A percentile compares a stretch with the other conserved stretches of the same genome.
These are phyloP conservation scores for Wickerhamiella alocasiicola DNA, from an alignment of 805 yeast genomes.

Conservation along the genomic window DNA sequence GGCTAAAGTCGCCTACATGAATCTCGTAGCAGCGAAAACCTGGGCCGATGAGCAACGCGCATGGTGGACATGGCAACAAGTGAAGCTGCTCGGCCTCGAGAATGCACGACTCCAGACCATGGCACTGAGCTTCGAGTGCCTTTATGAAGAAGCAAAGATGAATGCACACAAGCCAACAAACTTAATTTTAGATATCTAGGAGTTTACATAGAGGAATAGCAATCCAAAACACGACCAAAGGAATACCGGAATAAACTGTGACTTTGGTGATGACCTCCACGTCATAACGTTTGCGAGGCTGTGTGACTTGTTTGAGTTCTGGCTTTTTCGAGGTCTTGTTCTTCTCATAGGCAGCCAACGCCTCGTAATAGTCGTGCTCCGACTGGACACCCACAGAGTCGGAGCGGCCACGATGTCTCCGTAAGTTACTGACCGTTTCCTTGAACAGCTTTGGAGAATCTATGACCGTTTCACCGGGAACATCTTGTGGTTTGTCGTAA, in stretches of 20 bases:
- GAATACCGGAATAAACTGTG: slow-evolving; percentile 71
- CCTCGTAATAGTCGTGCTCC: slow-evolving; percentile 32
- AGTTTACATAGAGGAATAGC: slow-evolving; percentile 12
- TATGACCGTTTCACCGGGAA: slow-evolving; percentile 23
- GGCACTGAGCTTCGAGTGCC: not conserved
- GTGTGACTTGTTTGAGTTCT: slow-evolving; percentile 16
- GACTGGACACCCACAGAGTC: slow-evolving; percentile 34
- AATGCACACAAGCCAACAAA: not conserved
- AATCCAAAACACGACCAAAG: slow-evolving; percentile 36
- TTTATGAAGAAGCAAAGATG: not conserved
- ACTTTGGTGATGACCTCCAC: slow-evolving; percentile 67
- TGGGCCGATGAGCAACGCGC: slow-evolving; percentile 8
- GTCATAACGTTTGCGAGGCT: slow-evolving; percentile 42
- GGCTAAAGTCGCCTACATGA: not conserved
- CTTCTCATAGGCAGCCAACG: slow-evolving; percentile 26
- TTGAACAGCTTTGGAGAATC: slow-evolving; percentile 28
- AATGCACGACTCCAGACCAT: not conserved
- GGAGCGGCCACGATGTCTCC: slow-evolving; percentile 22
- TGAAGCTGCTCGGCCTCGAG: not conserved
- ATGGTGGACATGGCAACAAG: slow-evolving; percentile 8
- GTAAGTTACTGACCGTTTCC: slow-evolving; percentile 22
- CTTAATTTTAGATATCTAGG: not conserved
- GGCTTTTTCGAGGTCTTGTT: slow-evolving; percentile 16
- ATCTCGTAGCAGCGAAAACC: slow-evolving; percentile 3
- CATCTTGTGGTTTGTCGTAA: slow-evolving; percentile 25